Evolutionary conservation across 148 eudicot species (phyloP), one percentile per base, ranked within the genome.

Genomic region (Spergularia bocconei): DNA sequence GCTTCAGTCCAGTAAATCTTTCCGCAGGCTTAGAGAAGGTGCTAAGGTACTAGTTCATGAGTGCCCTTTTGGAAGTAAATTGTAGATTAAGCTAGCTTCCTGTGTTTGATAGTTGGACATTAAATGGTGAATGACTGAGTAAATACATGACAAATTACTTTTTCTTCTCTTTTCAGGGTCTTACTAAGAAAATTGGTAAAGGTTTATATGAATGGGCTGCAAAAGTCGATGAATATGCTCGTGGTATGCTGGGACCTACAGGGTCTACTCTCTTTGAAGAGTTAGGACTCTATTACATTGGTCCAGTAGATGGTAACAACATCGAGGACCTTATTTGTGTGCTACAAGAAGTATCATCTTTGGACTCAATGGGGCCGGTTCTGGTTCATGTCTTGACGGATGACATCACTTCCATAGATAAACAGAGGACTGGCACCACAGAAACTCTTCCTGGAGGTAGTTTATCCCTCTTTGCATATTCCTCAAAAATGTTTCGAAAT

Each of bases 251-350:
- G 48, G 98, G 97, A 63, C 98, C 97, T 51, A 80, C 88, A 72
- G 98, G 97, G 75, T 89, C 98, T 63, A 93, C 97, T 62, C 91
- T 93, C 14, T 93, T 87, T 80, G 98, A 93, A 87, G 98, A 93
- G 81, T 89, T 93, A 67, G 98, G 98, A 16, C 79, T 93, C 75
- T 93, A 93, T 76, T 93, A 93, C 79, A 93, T 93, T 74, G 98
- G 98, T 69, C 98, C 98, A 23, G 88, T 93, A 39, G 97, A 93
- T 80, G 98, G 98, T 9, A 88, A 88, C 83, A 91, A 89, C 64
- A 80, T 93, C 71, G 94, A 88, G 66, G 97, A 93, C 76, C 94
- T 93, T 50, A 67, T 91, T 13, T 91, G 98, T 82, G 97, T 93
- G 64, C 78, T 93, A 59, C 82, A 81, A 79, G 90, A 91, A 83